Evolutionary conservation across 2,329 filamentous ascomycete genomes (phyloP), one percentile per base, ranked within the genome.

Genomic region (Trichothecium sympodiale): DNA sequence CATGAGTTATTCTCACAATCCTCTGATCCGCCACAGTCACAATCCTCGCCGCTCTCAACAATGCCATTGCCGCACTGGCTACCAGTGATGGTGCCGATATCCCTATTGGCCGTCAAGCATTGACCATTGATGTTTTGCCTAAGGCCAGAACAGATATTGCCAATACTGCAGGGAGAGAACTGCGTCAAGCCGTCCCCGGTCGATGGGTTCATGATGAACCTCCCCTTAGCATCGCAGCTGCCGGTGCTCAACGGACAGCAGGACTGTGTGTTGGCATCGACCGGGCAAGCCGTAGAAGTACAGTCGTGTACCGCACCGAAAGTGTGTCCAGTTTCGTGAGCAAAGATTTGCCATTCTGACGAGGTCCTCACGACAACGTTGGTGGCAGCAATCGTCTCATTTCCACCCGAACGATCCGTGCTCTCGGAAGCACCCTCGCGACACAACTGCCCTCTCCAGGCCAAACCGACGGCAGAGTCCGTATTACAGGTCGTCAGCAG

Each of bases 231-330:
- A 56, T 93, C 68, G 56, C 91, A 98, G 0, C 62, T 68, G 29
- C 42, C 55, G 8, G 63, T 50, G 46, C 69, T 82, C 7, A 94
- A 65, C 0, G 88, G 91, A 48, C 91, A 98, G 57, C 91, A 98
- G 47, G 71, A 60, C 46, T 69, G 69, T 37, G 54, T 58, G 8
- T 55, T 53, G 6, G 56, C 56, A 27, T 74, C 73, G 15, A 73
- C 67, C 40, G 84, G 69, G 53, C 89, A 96, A 3, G 80, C 71
- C n/a, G 58, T 42, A 0, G 64, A 53, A 3, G 76, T 82, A 58
- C 91, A 98, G 59, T 98, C 91, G 58, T 98, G 91, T 8, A 95
- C 86, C 5, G 89, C 91, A 31, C 89, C 89, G 56, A 94, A 96
- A 0, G 87, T 96, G 56, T 96, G 89, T 1, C 88, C 89, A 3